Evolutionary conservation across 2,329 filamentous ascomycete genomes (phyloP).

Genomic region (Penicillium sp.): DNA sequence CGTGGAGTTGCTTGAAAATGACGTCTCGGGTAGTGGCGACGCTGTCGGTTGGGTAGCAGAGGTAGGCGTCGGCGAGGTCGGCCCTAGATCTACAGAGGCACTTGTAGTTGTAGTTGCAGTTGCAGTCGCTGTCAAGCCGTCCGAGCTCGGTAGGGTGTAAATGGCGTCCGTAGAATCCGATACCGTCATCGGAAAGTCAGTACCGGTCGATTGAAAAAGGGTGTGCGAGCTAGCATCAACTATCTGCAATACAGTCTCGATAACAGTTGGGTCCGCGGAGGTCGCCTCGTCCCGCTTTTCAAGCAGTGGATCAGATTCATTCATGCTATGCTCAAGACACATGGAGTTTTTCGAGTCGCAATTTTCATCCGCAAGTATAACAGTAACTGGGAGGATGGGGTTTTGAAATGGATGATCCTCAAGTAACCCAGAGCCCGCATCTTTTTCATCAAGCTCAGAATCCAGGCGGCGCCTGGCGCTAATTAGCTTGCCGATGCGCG

Average conservation of each 20-base stretch:
- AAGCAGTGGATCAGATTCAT: not conserved
- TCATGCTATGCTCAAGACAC: slow-evolving; percentile 4
- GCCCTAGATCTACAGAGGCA: slow-evolving; percentile 1
- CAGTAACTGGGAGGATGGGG: slow-evolving; percentile 1
- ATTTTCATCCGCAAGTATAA: slow-evolving; percentile 1
- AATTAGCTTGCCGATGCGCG: slow-evolving; percentile 16
- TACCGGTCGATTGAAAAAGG: slow-evolving; percentile 11
- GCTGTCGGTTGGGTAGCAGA: slow-evolving; percentile 4
- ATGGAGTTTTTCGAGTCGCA: slow-evolving; percentile 12
- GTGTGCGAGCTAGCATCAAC: slow-evolving; percentile 20
- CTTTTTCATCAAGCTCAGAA: not conserved
- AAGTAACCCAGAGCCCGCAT: not conserved
- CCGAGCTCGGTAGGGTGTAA: slow-evolving; percentile 7
- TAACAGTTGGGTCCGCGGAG: not conserved
- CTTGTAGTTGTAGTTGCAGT: not conserved
- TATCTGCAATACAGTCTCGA: slow-evolving; percentile 20
- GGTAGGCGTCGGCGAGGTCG: slow-evolving; percentile 3
- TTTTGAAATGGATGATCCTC: not conserved
- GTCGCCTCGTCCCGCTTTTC: slow-evolving; percentile 17
- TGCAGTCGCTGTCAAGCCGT: not conserved
- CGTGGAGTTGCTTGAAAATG: not conserved
- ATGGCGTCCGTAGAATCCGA: slow-evolving; percentile 12
- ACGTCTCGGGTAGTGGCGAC: not conserved
- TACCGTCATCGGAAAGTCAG: slow-evolving; percentile 15
- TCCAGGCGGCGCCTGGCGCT: slow-evolving; percentile 16